A percentile compares a stretch with the other conserved stretches of the same genome.
These are phyloP conservation scores for Carnegiea gigantea DNA, from an alignment of 179 eudicot species.

Conservation along the genomic window DNA sequence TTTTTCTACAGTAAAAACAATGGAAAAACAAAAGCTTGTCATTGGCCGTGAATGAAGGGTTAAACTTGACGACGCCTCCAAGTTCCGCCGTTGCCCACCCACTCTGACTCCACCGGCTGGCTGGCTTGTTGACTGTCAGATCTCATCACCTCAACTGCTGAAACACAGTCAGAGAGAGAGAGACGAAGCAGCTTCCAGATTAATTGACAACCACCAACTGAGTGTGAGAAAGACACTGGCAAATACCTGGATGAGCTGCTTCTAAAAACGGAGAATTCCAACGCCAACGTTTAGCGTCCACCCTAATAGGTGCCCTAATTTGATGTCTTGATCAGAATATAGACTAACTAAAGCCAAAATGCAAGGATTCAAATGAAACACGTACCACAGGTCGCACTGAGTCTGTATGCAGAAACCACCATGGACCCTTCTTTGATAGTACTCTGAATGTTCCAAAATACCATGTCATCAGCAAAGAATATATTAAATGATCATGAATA, in stretches of 20 bases:
- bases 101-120: too few species aligned
- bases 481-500: neutral
- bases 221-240: neutral
- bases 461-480: neutral
- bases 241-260: neutral
- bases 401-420: slow-evolving; percentile 89
- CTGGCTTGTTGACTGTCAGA: too few species aligned
- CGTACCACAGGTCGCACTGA: slow-evolving; percentile 17
- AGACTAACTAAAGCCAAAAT: neutral
- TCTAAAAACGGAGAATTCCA: neutral
- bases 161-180: neutral
- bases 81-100: neutral
- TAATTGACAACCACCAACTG: too few species aligned
- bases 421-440: slow-evolving; percentile 61
- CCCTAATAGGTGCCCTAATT: neutral
- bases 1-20: too few species aligned
- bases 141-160: neutral
- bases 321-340: neutral
- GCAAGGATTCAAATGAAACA: neutral
- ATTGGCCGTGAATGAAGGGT: too few species aligned
- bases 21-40: too few species aligned
- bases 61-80: neutral
- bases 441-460: slow-evolving; percentile 39
- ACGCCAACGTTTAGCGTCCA: neutral
- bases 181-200: neutral